phyloP scores from a whole-genome alignment of 2,329 filamentous ascomycete species.

The Onygena corvina region DNA sequence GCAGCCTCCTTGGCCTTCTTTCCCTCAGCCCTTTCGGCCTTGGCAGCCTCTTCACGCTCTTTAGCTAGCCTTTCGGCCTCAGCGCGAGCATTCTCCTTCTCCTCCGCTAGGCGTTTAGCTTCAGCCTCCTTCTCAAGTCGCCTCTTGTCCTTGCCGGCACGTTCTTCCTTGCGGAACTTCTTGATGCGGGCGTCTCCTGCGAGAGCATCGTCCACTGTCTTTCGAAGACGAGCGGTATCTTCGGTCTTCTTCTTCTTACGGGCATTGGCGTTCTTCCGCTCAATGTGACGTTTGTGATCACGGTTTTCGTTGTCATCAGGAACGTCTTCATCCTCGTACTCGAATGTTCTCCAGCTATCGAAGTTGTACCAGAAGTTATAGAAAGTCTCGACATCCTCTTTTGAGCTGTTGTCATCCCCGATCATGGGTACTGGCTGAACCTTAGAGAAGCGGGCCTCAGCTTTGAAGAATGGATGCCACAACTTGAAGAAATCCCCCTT shows the following conservation, averaged over 20 bases:
- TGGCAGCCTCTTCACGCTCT: slow-evolving; percentile 76
- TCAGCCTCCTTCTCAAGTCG: slow-evolving; percentile 79
- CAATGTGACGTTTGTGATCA: slow-evolving; percentile 95
- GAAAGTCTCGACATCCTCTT: slow-evolving; percentile 85
- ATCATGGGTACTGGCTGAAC: slow-evolving; percentile 75
- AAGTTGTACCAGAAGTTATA: slow-evolving; percentile 99
- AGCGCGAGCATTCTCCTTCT: slow-evolving; percentile 69
- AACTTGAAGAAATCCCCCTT: slow-evolving; percentile 92
- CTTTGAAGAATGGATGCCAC: slow-evolving; percentile 80
- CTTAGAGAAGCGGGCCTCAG: slow-evolving; percentile 88
- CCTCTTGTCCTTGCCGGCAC: slow-evolving; percentile 94
- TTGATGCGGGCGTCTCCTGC: slow-evolving; percentile 90
- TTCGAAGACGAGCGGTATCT: slow-evolving; percentile 80
- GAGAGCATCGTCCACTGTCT: slow-evolving; percentile 76
- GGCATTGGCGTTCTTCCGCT: slow-evolving; percentile 95
- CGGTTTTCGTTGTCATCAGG: slow-evolving; percentile 98
- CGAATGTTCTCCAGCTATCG: slow-evolving; percentile 93
- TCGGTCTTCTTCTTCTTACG: slow-evolving; percentile 99
- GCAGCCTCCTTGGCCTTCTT: slow-evolving; percentile 99
- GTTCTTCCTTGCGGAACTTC: slow-evolving; percentile 85
- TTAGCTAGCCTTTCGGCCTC: slow-evolving; percentile 68
- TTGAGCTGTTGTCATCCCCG: slow-evolving; percentile 69
- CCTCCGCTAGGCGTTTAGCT: slow-evolving; percentile 74
- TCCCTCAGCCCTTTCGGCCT: slow-evolving; percentile 64
- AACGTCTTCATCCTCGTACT: slow-evolving; percentile 97